These are phyloP conservation scores for Skeletonema grethae DNA, from an alignment of 108 stramenopile genomes.

Conservation along the genomic window DNA sequence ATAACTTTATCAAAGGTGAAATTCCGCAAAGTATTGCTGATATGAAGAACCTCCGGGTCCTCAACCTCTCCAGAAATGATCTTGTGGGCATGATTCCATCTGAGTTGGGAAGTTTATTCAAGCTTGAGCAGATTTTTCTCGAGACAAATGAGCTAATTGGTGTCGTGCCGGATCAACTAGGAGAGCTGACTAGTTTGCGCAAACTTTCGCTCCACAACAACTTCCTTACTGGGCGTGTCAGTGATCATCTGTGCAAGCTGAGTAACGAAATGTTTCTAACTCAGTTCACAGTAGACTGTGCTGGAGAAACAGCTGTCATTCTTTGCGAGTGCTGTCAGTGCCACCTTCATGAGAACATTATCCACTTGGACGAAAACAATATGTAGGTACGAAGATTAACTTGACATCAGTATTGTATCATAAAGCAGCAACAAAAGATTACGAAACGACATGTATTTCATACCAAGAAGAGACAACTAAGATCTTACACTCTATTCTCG, in stretches of 20 bases:
- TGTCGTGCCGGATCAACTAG: constrained; percentile 35
- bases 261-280: constrained; percentile 34
- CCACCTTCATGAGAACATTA: constrained; percentile 31
- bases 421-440: background rate
- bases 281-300: constrained; percentile 44
- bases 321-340: constrained; percentile 44
- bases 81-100: constrained; percentile 59
- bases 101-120: constrained; percentile 55
- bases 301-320: constrained; percentile 30
- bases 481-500: background rate
- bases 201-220: constrained; percentile 46
- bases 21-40: constrained; percentile 26
- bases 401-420: background rate
- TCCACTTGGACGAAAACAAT: constrained; percentile 11
- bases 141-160: constrained; percentile 45
- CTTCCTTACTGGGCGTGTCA: constrained; percentile 21
- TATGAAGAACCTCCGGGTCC: constrained; percentile 33
- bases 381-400: background rate
- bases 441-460: background rate
- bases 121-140: constrained; percentile 48
- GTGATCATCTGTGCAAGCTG: constrained; percentile 32
- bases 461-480: background rate
- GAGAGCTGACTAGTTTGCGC: constrained; percentile 40
- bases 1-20: constrained; percentile 37
- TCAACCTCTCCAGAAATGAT: constrained; percentile 55